phyloP scores from a whole-genome alignment of 1,284 basidiomycete species.

The Cutaneotrichosporon cutaneum region DNA sequence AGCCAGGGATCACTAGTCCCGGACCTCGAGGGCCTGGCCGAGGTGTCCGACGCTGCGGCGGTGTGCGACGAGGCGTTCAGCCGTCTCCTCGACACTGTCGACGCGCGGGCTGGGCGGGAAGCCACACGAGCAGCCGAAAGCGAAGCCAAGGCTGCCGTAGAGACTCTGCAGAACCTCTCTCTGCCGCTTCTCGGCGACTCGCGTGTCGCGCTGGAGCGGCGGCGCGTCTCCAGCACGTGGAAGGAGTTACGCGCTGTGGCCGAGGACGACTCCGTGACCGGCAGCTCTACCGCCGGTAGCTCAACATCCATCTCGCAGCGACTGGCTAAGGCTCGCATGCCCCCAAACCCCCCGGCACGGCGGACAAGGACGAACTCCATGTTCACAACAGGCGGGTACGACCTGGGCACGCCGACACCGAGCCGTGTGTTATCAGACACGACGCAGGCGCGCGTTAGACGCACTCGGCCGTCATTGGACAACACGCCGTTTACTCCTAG shows the following conservation, averaged over 20 bases:
- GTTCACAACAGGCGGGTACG: neutral
- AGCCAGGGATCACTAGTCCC: slow-evolving; percentile 14
- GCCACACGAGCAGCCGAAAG: slow-evolving; percentile 2
- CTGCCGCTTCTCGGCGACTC: slow-evolving; percentile 23
- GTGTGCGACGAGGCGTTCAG: slow-evolving; percentile 32
- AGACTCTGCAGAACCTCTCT: slow-evolving; percentile 13
- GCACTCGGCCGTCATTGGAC: slow-evolving; percentile 19
- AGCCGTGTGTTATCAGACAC: slow-evolving; percentile 6
- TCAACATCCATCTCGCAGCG: neutral
- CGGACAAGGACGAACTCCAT: neutral
- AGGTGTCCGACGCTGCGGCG: slow-evolving; percentile 21
- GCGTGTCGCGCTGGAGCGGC: slow-evolving; percentile 26
- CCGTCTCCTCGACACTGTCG: slow-evolving; percentile 30
- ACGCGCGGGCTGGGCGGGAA: slow-evolving; percentile 11
- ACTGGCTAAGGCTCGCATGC: neutral
- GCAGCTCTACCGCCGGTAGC: neutral
- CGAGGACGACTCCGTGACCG: slow-evolving; percentile 14
- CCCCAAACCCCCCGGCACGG: neutral
- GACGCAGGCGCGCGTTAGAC: neutral
- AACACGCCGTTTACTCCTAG: neutral
- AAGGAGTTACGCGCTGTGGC: slow-evolving; percentile 28
- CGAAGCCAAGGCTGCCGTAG: slow-evolving; percentile 11
- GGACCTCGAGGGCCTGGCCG: slow-evolving; percentile 21
- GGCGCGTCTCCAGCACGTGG: slow-evolving; percentile 26
- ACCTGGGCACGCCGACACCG: neutral